phyloP scores from a whole-genome alignment of 305 asterid genomes.

The Lippia alba region DNA sequence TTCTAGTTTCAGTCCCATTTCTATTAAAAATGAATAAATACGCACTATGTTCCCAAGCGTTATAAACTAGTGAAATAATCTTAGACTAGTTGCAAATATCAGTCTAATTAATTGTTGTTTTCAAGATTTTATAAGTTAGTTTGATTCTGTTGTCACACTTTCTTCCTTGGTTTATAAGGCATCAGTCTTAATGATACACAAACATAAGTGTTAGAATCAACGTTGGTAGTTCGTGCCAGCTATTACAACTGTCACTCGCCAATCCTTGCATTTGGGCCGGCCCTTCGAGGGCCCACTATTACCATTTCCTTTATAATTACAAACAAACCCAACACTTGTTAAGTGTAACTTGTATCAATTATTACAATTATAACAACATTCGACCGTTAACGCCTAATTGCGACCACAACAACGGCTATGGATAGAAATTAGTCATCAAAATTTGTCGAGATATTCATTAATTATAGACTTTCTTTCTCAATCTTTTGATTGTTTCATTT shows the following conservation, averaged over 20 bases:
- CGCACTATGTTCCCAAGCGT: too few species aligned
- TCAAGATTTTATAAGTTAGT: neutral
- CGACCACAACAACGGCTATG: conserved; percentile 18
- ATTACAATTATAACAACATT: neutral
- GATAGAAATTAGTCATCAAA: neutral
- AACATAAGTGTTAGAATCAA: neutral
- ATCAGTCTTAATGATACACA: neutral
- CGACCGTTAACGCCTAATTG: conserved; percentile 37
- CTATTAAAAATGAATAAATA: too few species aligned
- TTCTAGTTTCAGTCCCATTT: too few species aligned
- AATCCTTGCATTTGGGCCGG: neutral
- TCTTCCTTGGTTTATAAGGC: conserved; percentile 17
- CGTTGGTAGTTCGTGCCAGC: neutral
- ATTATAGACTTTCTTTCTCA: too few species aligned
- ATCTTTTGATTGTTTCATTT: neutral
- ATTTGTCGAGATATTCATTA: neutral
- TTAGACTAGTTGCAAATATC: too few species aligned
- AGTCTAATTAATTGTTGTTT: neutral
- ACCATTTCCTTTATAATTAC: neutral
- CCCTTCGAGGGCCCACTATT: conserved; percentile 2
- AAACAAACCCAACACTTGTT: neutral
- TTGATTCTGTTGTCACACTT: too few species aligned
- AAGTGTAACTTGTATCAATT: neutral
- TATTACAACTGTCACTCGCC: conserved; percentile 24
- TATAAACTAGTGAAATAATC: too few species aligned